Percentiles rank a stretch among this genome's conserved stretches.
These are phyloP conservation scores for Pseudozyma pruni DNA, from an alignment of 1,284 basidiomycete species.

Conservation along the genomic window DNA sequence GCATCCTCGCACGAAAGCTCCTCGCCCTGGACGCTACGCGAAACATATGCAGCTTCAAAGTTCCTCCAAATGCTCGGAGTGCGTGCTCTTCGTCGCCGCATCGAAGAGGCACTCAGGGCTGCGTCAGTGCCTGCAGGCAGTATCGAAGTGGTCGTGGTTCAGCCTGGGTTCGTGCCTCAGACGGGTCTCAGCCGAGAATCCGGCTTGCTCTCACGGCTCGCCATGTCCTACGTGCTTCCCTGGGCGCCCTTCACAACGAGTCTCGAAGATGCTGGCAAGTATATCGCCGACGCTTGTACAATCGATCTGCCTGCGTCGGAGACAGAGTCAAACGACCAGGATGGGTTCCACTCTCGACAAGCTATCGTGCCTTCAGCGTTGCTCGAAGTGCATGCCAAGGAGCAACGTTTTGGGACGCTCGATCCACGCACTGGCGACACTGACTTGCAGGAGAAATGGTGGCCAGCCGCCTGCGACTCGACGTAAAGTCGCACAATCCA, in stretches of 20 bases:
- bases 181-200: constrained; percentile 36
- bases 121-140: neutral
- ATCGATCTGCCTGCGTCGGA: constrained; percentile 6
- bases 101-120: constrained; percentile 8
- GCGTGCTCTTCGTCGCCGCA: constrained; percentile 33
- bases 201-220: constrained; percentile 17
- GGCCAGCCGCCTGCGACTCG: constrained; percentile 33
- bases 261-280: constrained; percentile 32
- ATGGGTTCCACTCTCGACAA: constrained; percentile 17
- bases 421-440: constrained; percentile 31
- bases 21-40: constrained; percentile 31
- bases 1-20: constrained; percentile 6
- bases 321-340: constrained; percentile 1
- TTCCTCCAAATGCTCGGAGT: constrained; percentile 51
- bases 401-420: constrained; percentile 30
- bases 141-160: constrained; percentile 39
- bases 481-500: neutral
- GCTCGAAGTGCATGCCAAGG: constrained; percentile 24
- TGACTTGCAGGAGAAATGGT: constrained; percentile 41
- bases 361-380: constrained; percentile 19
- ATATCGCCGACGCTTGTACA: constrained; percentile 40
- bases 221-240: constrained; percentile 42
- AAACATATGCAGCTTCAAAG: constrained; percentile 47
- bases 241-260: constrained; percentile 39
- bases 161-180: constrained; percentile 48